Percentiles rank a stretch among this genome's conserved stretches.
Conservation (phyloP, 306 rosid genomes). For the Oemleria cerasiformis region DNA sequence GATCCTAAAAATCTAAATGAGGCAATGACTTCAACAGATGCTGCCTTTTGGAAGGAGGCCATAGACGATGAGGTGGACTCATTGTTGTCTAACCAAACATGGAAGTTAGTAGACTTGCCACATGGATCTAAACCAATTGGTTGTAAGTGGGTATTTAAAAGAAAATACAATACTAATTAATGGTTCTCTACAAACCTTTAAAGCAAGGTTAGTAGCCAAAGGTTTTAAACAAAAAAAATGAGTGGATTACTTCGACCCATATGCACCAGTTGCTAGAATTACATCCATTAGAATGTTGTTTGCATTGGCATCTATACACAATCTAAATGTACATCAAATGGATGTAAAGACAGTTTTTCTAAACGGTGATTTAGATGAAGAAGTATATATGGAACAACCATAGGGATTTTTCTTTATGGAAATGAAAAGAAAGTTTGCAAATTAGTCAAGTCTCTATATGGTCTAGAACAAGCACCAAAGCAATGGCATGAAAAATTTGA, state of each 20-base stretch:
- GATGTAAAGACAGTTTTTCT: not conserved
- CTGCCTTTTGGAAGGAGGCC: not conserved
- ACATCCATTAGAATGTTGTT: not conserved
- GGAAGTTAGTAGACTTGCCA: not conserved
- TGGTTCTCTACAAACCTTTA: not conserved
- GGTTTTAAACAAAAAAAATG: not conserved
- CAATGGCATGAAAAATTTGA: not conserved
- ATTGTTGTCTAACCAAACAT: not conserved
- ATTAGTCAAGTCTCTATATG: not conserved
- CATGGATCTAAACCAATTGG: constrained; percentile 2
- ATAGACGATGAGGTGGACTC: not conserved
- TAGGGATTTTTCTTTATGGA: not conserved
- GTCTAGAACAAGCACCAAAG: not conserved
- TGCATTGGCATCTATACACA: not conserved
- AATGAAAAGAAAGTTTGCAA: not conserved
- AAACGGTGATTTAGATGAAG: not conserved
- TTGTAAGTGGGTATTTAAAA: constrained; percentile 5
- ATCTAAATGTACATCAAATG: not conserved
- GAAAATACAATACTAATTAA: constrained; percentile 9
- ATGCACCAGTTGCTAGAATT: not conserved
- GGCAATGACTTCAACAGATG: not conserved
- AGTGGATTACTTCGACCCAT: not conserved
- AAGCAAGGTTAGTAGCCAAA: not conserved
- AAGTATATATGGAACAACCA: too few species aligned
- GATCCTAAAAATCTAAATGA: not conserved